phyloP scores from a whole-genome alignment of 208 protist genomes.

The Angomonas deanei region DNA sequence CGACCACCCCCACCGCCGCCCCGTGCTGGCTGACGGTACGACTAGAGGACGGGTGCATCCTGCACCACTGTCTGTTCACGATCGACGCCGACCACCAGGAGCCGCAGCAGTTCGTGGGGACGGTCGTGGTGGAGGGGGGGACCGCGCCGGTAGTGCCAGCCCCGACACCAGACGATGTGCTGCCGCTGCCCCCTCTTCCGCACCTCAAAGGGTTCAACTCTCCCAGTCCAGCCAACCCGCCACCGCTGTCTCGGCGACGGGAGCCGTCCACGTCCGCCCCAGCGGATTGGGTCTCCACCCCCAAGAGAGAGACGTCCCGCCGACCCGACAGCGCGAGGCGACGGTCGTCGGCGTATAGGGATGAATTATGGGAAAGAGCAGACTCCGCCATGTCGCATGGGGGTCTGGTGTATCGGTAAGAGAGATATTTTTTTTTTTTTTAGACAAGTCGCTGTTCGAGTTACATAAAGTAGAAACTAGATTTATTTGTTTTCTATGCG shows the following conservation, averaged over 20 bases:
- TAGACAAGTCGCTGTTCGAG: too few species aligned
- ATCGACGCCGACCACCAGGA: background rate
- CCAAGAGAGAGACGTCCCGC: constrained; percentile 8
- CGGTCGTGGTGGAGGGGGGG: background rate
- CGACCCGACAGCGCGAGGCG: constrained; percentile 20
- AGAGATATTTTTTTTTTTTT: too few species aligned
- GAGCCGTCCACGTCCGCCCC: background rate
- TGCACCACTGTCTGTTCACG: constrained; percentile 36
- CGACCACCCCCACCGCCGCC: background rate
- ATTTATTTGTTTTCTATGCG: too few species aligned
- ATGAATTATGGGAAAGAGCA: constrained; percentile 47
- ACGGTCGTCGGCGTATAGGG: constrained; percentile 17
- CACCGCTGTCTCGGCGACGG: background rate
- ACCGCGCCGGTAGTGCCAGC: background rate
- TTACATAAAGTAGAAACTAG: too few species aligned
- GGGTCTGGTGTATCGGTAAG: constrained; percentile 6
- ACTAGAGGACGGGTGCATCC: constrained; percentile 28
- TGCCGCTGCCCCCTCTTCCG: background rate
- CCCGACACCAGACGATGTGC: background rate
- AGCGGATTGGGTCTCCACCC: background rate
- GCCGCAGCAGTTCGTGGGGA: background rate
- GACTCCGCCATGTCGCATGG: constrained; percentile 37
- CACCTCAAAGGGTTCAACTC: background rate
- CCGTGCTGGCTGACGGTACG: constrained; percentile 45
- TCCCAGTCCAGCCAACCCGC: background rate